Evolutionary conservation across 441 rosid genomes (phyloP).

Genomic region (Theobroma grandiflorum): DNA sequence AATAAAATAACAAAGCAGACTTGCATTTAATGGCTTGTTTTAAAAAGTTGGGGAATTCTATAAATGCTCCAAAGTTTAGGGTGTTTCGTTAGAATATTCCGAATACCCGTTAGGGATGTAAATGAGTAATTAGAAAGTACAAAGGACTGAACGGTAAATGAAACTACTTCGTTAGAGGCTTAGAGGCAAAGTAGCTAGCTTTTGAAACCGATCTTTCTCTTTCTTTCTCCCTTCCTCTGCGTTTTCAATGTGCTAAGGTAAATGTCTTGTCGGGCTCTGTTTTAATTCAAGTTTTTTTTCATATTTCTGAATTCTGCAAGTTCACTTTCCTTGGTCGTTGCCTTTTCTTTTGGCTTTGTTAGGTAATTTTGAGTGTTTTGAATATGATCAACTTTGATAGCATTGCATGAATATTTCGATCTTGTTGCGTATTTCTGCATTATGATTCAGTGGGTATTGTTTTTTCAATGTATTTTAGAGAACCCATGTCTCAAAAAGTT

Average conservation of each 20-base stretch:
- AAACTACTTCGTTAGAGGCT: conserved; percentile 24
- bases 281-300: neutral
- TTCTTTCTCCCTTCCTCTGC: conserved; percentile 10
- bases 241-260: conserved; percentile 35
- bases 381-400: neutral
- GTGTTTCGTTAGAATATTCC: neutral
- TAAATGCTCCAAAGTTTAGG: neutral
- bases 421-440: conserved; percentile 4
- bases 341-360: neutral
- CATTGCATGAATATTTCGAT: neutral
- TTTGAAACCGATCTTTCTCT: conserved; percentile 23
- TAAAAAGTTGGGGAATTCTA: neutral
- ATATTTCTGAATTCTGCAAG: neutral
- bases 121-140: neutral
- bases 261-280: conserved; percentile 13
- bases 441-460: conserved; percentile 17
- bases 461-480: neutral
- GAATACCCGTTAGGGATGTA: neutral
- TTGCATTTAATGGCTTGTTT: neutral
- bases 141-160: conserved; percentile 24
- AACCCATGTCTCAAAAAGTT: conserved; percentile 18
- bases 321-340: neutral
- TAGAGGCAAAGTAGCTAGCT: conserved; percentile 28
- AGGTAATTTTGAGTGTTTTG: neutral
- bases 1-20: no score